Base-by-base conservation (phyloP, 345 rosid genomes). In the Leavenworthia alabamica region DNA sequence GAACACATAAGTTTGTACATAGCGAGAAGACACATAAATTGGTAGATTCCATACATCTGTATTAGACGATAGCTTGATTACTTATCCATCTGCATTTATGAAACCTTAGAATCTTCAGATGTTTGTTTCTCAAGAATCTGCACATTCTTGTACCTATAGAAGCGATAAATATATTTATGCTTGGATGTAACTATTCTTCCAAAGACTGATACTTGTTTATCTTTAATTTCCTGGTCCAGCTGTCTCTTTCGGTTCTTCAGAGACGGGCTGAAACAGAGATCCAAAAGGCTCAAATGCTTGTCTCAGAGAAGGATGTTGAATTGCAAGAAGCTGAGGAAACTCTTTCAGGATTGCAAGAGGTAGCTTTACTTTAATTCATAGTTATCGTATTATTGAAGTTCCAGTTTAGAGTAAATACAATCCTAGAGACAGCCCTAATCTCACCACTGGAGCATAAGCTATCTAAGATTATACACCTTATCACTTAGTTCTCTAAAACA, bases 261-360 rank as follows among this genome's bases (percentile, higher is more conserved):
- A 77, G 49, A 42, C 64, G 76, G 72, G 94, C 89, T 56, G 96
- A 83, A 73, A 77, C 74, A 66, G 96, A 87, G 73, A 87, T 87
- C 35, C 50, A 64, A 50, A 89, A 81, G 65, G 97, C 86, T 42
- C 88, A 83, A 63, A 77, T 82, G 56, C 81, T 83, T 58, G 54
- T 89, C 59, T 75, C 75, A 14, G 83, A 84, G 64, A 87, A 93
- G 62, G 91, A 82, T 77, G 81, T 78, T 46, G 97, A 89, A 72
- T 55, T 87, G 53, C 80, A 52, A 71, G 88, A 81, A 70, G 92
- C 87, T 42, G 97, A 87, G 72, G 97, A 82, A 71, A 81, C 79
- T 79, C 84, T 89, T 29, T 78, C 84, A 15, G 99, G 88, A 51
- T 71, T 93, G 48, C 83, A 81, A 70, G 97, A 86, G 87, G 98